Conservation (phyloP, 441 rosid genomes). For the Pelargonium citronellum region DNA sequence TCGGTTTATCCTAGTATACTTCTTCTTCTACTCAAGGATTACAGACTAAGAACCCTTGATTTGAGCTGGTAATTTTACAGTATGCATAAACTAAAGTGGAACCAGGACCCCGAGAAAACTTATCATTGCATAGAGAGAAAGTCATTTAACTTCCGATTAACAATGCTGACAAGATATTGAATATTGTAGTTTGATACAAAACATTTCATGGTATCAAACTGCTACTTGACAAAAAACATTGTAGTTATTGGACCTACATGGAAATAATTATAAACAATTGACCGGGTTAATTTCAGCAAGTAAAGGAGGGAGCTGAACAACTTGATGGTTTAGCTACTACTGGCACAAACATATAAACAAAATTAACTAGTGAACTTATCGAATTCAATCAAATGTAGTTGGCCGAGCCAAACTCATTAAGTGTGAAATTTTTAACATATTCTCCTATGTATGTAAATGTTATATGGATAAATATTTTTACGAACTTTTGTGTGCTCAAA, state of each 20-base stretch:
- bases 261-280: no score
- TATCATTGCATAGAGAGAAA: no score
- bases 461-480: neutral
- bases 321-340: no score
- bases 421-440: neutral
- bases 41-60: no score
- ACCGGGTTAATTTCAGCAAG: no score
- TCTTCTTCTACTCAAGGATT: constrained; percentile 5
- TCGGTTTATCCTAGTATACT: neutral
- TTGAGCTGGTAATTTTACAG: no score
- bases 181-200: no score
- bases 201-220: no score
- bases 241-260: no score
- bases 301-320: no score
- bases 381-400: neutral
- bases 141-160: neutral
- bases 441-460: neutral
- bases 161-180: neutral
- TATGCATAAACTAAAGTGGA: no score
- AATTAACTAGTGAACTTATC: neutral
- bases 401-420: neutral
- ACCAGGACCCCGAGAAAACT: neutral
- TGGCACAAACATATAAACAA: neutral
- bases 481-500: neutral
- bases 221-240: no score